A percentile compares a stretch with the other conserved stretches of the same genome.
Evolutionary conservation across 352 stramenopile species (phyloP).

Genomic region (Plasmopara viticola): DNA sequence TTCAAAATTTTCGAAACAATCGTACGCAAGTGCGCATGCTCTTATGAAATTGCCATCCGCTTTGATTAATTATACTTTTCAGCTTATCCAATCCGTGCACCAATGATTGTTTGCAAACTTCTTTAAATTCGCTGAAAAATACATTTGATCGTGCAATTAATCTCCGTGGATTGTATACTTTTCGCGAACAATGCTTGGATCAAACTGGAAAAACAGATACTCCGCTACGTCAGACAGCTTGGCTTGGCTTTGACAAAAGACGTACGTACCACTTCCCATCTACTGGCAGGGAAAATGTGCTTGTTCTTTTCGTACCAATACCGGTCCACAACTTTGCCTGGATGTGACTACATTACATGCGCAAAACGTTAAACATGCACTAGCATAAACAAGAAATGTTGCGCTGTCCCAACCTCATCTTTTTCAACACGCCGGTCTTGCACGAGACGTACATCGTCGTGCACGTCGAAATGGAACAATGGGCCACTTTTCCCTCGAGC

Average conservation of each 20-base stretch:
- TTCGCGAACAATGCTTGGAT: constrained; percentile 65
- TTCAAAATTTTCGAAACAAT: constrained; percentile 7
- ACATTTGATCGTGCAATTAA: constrained; percentile 17
- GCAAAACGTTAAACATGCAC: constrained; percentile 3
- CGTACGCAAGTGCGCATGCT: neutral
- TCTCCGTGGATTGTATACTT: constrained; percentile 81
- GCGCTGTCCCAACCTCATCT: constrained; percentile 72
- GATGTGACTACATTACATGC: constrained; percentile 73
- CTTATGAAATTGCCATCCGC: constrained; percentile 20
- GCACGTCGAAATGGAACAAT: constrained; percentile 97
- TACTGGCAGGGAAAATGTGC: constrained; percentile 98
- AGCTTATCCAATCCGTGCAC: constrained; percentile 24
- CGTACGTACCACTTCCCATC: constrained; percentile 91
- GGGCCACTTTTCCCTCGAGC: constrained; percentile 95
- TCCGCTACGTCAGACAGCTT: constrained; percentile 1
- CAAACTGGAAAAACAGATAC: constrained; percentile 40
- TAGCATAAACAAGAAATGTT: neutral
- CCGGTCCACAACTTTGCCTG: constrained; percentile 96
- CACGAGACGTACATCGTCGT: constrained; percentile 88
- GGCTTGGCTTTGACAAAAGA: neutral
- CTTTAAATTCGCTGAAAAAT: neutral
- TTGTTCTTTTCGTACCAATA: constrained; percentile 99
- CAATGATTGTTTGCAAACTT: neutral
- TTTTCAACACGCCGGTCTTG: constrained; percentile 95
- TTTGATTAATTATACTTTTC: constrained; percentile 18